Base-by-base conservation (phyloP, 768 basidiomycete species). In the Tulasnella sp. region DNA sequence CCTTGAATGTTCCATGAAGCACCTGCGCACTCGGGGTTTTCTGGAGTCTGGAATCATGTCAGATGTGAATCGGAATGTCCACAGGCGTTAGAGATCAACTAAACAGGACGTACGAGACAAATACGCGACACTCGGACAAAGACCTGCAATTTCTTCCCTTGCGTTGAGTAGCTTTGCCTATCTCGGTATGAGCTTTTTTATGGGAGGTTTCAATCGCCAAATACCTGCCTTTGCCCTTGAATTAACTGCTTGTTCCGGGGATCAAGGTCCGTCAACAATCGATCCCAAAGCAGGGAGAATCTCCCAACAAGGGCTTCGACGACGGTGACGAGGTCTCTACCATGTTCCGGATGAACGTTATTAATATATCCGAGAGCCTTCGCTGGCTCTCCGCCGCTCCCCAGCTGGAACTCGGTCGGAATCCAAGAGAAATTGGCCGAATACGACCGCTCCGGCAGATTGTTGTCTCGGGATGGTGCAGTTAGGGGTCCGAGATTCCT, bases 21-120 rank as follows among this genome's bases (percentile, higher is more conserved):
- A 8, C 89, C 89, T 0, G 80, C 79, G 82, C 91, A 91, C 2
- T 88, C 88, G 5, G 87, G 87, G 71, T 85, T 84, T 27, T 86
- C 85, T 21, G 87, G 86, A 0, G 85, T 86, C 71, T 78, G 24
- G 9, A 48, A 10, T 38, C n/a, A 44, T 9, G 36, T 18, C 9
- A 24, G n/a, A 36, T 21, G 39, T 39, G 72, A 10, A 82, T 56
- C 16, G 71, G 24, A 24, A 40, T 10, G 39, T 3, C 39, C 5
- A 3, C 39, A 36, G 8, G 40, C 12, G 14, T 7, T 48, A 5
- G 31, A 40, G 74, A 34, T 3, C 10, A n/a, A 24, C 27, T 19
- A n/a, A 62, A 46, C 12, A 16, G 46, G 46, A 46, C 77, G 3
- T 31, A 78, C 77, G 56, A 87, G 75, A 76, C 83, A 81, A 71